These are phyloP conservation scores for Pseudogymnoascus sp. DNA, from an alignment of 2,329 filamentous ascomycete genomes.

Conservation along the genomic window DNA sequence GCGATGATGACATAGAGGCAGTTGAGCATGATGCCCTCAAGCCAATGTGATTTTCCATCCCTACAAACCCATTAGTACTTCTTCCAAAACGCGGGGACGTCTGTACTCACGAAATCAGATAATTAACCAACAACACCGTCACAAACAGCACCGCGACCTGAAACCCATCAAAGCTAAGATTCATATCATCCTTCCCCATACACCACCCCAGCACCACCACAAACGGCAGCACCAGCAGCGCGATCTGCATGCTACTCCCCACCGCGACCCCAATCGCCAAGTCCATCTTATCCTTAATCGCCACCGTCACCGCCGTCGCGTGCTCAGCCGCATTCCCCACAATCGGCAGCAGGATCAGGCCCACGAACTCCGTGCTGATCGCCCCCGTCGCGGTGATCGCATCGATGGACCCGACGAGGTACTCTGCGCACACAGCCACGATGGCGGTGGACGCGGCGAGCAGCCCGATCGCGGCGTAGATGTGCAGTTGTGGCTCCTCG, in stretches of 20 bases:
- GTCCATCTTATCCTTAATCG: slow-evolving; percentile 67
- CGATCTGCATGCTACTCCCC: slow-evolving; percentile 76
- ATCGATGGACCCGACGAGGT: slow-evolving; percentile 68
- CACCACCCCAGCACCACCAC: slow-evolving; percentile 75
- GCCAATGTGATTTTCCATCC: slow-evolving; percentile 75
- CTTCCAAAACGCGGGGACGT: not conserved
- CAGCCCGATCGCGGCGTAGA: slow-evolving; percentile 63
- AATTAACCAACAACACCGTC: slow-evolving; percentile 76
- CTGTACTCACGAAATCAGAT: slow-evolving; percentile 49
- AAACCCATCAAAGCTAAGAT: slow-evolving; percentile 66
- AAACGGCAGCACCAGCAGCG: slow-evolving; percentile 71
- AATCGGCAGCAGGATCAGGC: slow-evolving; percentile 71
- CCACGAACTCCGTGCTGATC: slow-evolving; percentile 73
- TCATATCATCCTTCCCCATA: slow-evolving; percentile 57
- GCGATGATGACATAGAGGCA: slow-evolving; percentile 76
- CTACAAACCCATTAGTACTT: not conserved
- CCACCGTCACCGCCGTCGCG: slow-evolving; percentile 75
- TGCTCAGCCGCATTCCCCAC: slow-evolving; percentile 77
- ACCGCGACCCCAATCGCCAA: slow-evolving; percentile 73
- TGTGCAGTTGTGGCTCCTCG: slow-evolving; percentile 66
- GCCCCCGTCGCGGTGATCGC: slow-evolving; percentile 58
- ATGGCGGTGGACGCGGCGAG: slow-evolving; percentile 63
- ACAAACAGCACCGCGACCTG: slow-evolving; percentile 82
- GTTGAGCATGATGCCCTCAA: slow-evolving; percentile 65
- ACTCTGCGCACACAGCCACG: slow-evolving; percentile 69